These are phyloP conservation scores for Ustulina deusta DNA, from an alignment of 2,329 filamentous ascomycete genomes.

Conservation along the genomic window DNA sequence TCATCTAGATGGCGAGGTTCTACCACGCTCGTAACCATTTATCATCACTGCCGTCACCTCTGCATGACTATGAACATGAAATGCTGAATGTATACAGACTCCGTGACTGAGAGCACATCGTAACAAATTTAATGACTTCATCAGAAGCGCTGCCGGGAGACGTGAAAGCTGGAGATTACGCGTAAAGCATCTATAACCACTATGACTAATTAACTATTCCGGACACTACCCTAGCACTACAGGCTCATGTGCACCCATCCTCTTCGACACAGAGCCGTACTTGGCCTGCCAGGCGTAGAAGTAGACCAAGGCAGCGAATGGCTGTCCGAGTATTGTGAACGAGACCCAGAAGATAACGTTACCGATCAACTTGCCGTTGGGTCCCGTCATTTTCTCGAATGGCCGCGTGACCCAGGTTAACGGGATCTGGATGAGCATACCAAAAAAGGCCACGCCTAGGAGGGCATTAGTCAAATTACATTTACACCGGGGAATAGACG, in stretches of 20 bases:
- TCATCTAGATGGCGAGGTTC: not conserved
- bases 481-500: constrained; percentile 43
- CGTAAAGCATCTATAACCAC: constrained; percentile 5
- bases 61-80: not conserved
- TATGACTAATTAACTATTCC: not conserved
- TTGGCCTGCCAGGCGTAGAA: constrained; percentile 99
- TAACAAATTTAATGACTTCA: not conserved
- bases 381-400: constrained; percentile 81
- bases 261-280: constrained; percentile 82
- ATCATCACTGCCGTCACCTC: not conserved
- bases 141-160: not conserved
- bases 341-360: constrained; percentile 97
- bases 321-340: constrained; percentile 95
- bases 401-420: constrained; percentile 84
- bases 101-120: not conserved
- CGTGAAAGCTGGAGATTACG: not conserved
- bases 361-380: constrained; percentile 81
- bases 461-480: constrained; percentile 28
- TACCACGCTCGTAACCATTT: not conserved
- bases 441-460: constrained; percentile 86
- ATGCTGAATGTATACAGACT: not conserved
- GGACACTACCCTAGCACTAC: constrained; percentile 20
- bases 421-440: constrained; percentile 94
- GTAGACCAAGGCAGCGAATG: constrained; percentile 90
- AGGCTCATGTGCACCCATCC: constrained; percentile 31